Evolutionary conservation across 345 rosid species (phyloP).

Genomic region (Lagerstroemia speciosa): DNA sequence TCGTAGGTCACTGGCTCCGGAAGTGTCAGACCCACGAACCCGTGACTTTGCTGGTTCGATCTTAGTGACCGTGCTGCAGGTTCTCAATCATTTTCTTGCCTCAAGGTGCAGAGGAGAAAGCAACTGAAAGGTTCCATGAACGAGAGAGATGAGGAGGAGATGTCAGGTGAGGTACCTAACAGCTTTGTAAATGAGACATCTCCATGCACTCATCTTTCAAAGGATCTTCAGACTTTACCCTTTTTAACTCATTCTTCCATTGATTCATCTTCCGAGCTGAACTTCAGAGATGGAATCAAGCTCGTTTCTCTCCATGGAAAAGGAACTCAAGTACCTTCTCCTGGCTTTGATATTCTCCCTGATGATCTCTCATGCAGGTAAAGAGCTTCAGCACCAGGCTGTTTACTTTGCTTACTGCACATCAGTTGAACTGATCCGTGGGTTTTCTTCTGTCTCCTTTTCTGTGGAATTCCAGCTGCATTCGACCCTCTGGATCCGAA

Average conservation of each 20-base stretch:
- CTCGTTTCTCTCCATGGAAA: background rate
- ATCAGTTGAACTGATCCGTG: background rate
- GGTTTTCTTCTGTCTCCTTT: background rate
- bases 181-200: background rate
- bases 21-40: too few species aligned
- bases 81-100: background rate
- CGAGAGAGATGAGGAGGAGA: background rate
- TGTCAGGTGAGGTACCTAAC: background rate
- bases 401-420: background rate
- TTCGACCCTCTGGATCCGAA: conserved; percentile 38
- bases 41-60: too few species aligned
- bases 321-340: background rate
- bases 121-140: background rate
- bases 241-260: too few species aligned
- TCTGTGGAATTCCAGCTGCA: conserved; percentile 18
- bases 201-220: background rate
- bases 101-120: background rate
- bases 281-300: background rate
- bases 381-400: background rate
- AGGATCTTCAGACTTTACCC: background rate
- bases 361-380: background rate
- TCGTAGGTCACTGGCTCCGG: too few species aligned
- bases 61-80: background rate
- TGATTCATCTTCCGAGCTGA: background rate
- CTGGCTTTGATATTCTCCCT: background rate